Evolutionary conservation across 148 eudicot genomes (phyloP).

Genomic region (Camellia sinensis): DNA sequence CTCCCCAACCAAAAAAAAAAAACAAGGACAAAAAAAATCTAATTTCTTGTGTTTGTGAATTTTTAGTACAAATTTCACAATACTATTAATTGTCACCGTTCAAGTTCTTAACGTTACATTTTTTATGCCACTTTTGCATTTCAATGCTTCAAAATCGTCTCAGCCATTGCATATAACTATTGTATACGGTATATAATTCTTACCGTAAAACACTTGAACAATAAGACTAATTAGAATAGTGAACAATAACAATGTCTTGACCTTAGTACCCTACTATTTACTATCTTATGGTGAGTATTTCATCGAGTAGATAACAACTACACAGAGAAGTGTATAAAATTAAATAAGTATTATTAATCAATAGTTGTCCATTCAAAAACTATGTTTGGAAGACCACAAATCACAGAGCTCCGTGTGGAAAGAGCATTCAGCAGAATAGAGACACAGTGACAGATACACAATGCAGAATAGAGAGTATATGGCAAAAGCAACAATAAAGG

Average conservation of each 20-base stretch:
- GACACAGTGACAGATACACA: not conserved
- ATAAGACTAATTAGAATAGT: not conserved
- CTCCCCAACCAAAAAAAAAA: not conserved
- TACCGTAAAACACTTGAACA: not conserved
- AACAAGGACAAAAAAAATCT: not conserved
- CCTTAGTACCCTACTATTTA: not conserved
- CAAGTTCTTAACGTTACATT: not conserved
- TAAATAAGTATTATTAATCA: not conserved
- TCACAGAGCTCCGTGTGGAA: not conserved
- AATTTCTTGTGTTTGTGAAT: not conserved
- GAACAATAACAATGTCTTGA: not conserved
- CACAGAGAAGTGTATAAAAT: not conserved
- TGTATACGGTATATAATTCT: not conserved
- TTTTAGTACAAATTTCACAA: not conserved
- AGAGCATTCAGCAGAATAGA: not conserved
- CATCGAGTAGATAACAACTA: not conserved
- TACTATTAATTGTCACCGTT: not conserved
- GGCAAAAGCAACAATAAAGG: no score
- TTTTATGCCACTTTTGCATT: not conserved
- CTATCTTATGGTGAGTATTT: not conserved
- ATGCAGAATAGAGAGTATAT: not conserved
- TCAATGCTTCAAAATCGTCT: not conserved
- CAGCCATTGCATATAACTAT: not conserved
- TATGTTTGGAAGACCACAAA: not conserved
- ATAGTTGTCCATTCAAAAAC: not conserved